Conservation (phyloP, 768 basidiomycete genomes). For the Hysterangium stoloniferum region DNA sequence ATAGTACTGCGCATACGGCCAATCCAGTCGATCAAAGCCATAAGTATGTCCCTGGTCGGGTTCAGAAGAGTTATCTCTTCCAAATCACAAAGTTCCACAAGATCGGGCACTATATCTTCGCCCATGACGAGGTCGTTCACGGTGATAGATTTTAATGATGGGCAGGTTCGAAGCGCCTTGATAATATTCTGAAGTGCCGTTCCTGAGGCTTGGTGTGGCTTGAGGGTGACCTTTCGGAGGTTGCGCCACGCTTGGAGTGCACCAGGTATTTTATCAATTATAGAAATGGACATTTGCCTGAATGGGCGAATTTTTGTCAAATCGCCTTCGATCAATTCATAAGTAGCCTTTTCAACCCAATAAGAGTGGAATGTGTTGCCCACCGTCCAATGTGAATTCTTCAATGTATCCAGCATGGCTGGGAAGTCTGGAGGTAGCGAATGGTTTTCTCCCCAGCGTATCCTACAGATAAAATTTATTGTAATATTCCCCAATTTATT, state of each 20-base stretch:
- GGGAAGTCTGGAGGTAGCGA: slow-evolving; percentile 33
- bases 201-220: slow-evolving; percentile 11
- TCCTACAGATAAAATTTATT: slow-evolving; percentile 22
- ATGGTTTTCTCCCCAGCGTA: slow-evolving; percentile 25
- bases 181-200: slow-evolving; percentile 13
- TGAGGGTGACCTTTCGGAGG: slow-evolving; percentile 14
- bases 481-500: slow-evolving; percentile 24
- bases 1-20: slow-evolving; percentile 27
- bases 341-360: too few relatives aligned
- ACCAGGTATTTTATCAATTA: slow-evolving; percentile 10
- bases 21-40: slow-evolving; percentile 33
- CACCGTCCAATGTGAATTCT: slow-evolving; percentile 12
- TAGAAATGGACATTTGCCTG: background rate
- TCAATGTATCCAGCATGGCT: slow-evolving; percentile 34
- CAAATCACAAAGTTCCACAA: slow-evolving; percentile 15
- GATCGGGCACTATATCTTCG: slow-evolving; percentile 6
- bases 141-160: slow-evolving; percentile 12
- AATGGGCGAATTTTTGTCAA: slow-evolving; percentile 13
- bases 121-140: slow-evolving; percentile 14
- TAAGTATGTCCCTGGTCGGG: slow-evolving; percentile 17
- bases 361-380: background rate
- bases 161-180: slow-evolving; percentile 10
- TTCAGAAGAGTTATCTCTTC: slow-evolving; percentile 16
- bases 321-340: slow-evolving; percentile 14
- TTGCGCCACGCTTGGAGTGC: slow-evolving; percentile 18